A percentile compares a stretch with the other conserved stretches of the same genome.
These are phyloP conservation scores for Cyclotella baltica DNA, from an alignment of 108 stramenopile species.

Conservation along the genomic window DNA sequence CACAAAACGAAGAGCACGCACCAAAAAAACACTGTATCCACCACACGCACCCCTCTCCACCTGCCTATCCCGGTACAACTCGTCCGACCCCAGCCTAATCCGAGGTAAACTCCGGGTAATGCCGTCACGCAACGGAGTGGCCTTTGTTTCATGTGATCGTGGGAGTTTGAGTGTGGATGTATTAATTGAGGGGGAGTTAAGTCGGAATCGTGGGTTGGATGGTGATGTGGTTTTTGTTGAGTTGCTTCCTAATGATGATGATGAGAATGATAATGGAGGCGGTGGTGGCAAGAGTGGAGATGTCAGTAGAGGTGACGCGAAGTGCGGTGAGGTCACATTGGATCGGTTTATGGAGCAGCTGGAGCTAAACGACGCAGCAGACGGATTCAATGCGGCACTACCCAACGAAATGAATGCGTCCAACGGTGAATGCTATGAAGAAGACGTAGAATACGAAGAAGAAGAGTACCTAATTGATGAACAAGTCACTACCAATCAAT, in stretches of 20 bases:
- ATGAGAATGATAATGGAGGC: not conserved
- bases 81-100: conserved; percentile 55
- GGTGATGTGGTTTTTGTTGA: conserved; percentile 90
- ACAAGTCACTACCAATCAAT: conserved; percentile 2
- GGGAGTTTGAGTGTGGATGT: conserved; percentile 75
- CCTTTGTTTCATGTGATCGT: conserved; percentile 87
- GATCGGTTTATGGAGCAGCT: conserved; percentile 38
- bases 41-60: conserved; percentile 45
- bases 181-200: conserved; percentile 58
- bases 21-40: conserved; percentile 55
- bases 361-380: conserved; percentile 26
- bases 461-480: conserved; percentile 35
- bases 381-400: conserved; percentile 6
- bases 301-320: not conserved
- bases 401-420: conserved; percentile 6
- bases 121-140: conserved; percentile 51
- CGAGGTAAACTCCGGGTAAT: conserved; percentile 75
- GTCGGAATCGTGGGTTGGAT: conserved; percentile 87
- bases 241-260: conserved; percentile 57
- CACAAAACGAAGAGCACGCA: conserved; percentile 12
- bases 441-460: conserved; percentile 37
- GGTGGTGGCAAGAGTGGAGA: conserved; percentile 3
- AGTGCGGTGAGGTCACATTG: conserved; percentile 19
- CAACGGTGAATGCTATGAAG: conserved; percentile 34
- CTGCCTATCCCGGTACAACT: conserved; percentile 60